Evolutionary conservation across 148 eudicot genomes (phyloP), one percentile per base, ranked within the genome.

Genomic region (Cornus suecica): DNA sequence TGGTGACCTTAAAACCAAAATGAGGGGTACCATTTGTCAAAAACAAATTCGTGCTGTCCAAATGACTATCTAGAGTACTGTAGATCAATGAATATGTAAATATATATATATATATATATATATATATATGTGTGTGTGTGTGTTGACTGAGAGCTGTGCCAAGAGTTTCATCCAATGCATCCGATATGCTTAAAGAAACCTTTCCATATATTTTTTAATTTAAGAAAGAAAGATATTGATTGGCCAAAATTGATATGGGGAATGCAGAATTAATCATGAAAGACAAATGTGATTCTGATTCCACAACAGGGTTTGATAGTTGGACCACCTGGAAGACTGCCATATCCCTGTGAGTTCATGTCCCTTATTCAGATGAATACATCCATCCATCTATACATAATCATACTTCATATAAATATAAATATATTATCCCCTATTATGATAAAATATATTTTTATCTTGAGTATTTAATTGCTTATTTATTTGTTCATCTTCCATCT

Each of bases 281-380:
- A 56, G 74, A 54, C 74, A 79, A 37, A 37, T 62, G 70, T 63
- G 77, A 79, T 80, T 76, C 84, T 80, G 78, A 78, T 71, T 75
- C 80, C 74, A 61, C 74, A 75, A 68, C 69, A 65, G 79, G 70
- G 27, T 83, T 76, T 56, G 66, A 45, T 51, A 81, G 45, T 80
- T 87, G 86, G 88, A 87, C 90, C 90, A 80, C 83, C 77, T 78
- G 62, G 79, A 84, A 85, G 80, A 82, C 83, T 82, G 76, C 64
- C 26, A 54, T 31, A 37, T 11, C 75, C 75, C 69, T 65, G 27
- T 41, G 65, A 58, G 25, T 32, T 20, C 66, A 48, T 10, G 7
- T 7, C 25, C 52, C 42, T 62, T 29, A 66, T n/a, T 45, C 42
- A 29, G 5, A 56, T 56, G 5, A 0, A 56, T n/a, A 22, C 23